Conservation (phyloP, 768 basidiomycete genomes). For the Mycena kentingensis region DNA sequence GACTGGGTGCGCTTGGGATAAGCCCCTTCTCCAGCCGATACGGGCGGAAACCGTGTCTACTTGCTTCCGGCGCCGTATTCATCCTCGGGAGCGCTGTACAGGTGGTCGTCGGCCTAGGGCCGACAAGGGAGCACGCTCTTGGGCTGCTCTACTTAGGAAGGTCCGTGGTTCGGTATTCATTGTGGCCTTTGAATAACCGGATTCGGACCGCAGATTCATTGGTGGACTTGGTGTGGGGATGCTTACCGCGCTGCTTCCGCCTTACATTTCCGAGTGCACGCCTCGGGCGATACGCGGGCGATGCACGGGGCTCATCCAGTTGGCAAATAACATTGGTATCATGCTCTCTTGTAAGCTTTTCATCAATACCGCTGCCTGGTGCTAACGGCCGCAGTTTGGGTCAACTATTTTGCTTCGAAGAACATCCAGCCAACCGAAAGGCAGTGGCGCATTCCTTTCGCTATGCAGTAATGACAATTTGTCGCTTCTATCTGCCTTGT, state of each 20-base stretch:
- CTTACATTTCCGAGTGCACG: conserved; percentile 54
- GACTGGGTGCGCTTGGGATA: conserved; percentile 48
- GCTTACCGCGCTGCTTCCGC: conserved; percentile 50
- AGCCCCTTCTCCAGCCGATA: conserved; percentile 43
- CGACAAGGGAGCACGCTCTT: conserved; percentile 1
- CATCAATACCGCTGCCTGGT: neutral
- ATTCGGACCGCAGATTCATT: conserved; percentile 59
- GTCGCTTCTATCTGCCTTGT: neutral
- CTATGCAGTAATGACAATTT: conserved; percentile 39
- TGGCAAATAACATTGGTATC: conserved; percentile 40
- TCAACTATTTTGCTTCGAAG: conserved; percentile 46
- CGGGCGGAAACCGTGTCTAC: conserved; percentile 48
- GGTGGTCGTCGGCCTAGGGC: conserved; percentile 42
- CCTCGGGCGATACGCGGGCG: conserved; percentile 51
- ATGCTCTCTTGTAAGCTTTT: conserved; percentile 37
- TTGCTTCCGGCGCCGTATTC: conserved; percentile 48
- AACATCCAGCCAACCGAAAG: conserved; percentile 39
- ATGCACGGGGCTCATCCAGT: conserved; percentile 48
- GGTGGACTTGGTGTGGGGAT: conserved; percentile 64
- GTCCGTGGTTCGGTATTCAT: conserved; percentile 2
- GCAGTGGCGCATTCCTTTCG: conserved; percentile 58
- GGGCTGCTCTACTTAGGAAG: conserved; percentile 12
- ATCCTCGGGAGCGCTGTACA: conserved; percentile 52
- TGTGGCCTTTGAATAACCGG: too few relatives aligned
- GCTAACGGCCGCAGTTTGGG: conserved; percentile 39